Percentiles rank a stretch among this genome's conserved stretches.
Conservation (phyloP, 139 green algal species). For the Coccomyxa sp. region DNA sequence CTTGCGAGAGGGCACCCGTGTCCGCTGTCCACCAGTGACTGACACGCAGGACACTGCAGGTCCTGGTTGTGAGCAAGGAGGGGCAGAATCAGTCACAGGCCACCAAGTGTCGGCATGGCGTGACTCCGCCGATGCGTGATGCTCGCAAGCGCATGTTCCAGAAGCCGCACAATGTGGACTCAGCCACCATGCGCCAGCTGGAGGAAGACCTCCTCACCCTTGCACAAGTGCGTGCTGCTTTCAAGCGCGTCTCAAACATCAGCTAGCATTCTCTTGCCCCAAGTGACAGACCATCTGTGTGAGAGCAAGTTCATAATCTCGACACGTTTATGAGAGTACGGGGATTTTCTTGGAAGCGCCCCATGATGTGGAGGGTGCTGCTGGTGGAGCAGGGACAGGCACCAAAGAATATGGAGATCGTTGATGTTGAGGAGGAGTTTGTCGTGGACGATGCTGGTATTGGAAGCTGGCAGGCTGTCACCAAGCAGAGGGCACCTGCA, state of each 20-base stretch:
- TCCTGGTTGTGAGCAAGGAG: conserved; percentile 50
- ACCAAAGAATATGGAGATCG: conserved; percentile 34
- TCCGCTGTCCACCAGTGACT: neutral
- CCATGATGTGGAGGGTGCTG: too few relatives aligned
- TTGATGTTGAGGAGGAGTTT: conserved; percentile 80
- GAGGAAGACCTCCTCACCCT: conserved; percentile 60
- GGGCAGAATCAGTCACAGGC: neutral
- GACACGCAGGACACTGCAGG: conserved; percentile 12
- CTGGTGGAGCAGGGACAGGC: conserved; percentile 1
- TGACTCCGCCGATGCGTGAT: conserved; percentile 74
- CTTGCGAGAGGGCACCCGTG: neutral
- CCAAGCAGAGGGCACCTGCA: neutral
- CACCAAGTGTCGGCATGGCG: conserved; percentile 50
- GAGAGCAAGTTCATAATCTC: too few relatives aligned
- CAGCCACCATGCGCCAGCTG: conserved; percentile 33
- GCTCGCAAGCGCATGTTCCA: conserved; percentile 62
- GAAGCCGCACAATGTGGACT: conserved; percentile 26
- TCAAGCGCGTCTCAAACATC: neutral
- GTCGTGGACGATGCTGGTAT: conserved; percentile 18
- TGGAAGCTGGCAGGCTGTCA: conserved; percentile 14
- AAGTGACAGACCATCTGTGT: too few relatives aligned
- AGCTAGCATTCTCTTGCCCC: too few relatives aligned
- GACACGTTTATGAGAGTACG: too few relatives aligned
- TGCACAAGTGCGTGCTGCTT: conserved; percentile 25
- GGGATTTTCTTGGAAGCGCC: too few relatives aligned